Evolutionary conservation across 2,329 filamentous ascomycete genomes (phyloP).

Genomic region (Akanthomyces dipterigenus): DNA sequence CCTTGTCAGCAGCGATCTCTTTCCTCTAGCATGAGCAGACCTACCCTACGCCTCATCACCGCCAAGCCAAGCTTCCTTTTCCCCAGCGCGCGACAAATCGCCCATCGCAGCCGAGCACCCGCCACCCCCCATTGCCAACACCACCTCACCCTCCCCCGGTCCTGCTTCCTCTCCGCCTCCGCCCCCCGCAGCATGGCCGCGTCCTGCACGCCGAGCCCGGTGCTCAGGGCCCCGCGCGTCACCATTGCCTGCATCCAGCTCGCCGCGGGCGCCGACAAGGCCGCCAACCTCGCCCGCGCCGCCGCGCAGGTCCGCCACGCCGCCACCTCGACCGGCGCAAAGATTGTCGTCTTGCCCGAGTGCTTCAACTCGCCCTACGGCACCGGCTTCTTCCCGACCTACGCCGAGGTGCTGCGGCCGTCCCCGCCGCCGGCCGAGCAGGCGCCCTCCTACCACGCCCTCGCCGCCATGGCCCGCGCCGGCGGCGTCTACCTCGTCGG

Average conservation of each 20-base stretch:
- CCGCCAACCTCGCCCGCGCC: slow-evolving; percentile 74
- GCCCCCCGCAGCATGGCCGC: slow-evolving; percentile 5
- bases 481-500: slow-evolving; percentile 77
- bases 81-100: not conserved
- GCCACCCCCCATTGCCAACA: not conserved
- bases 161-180: not conserved
- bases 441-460: slow-evolving; percentile 78
- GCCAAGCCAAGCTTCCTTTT: not conserved
- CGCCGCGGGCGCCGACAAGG: slow-evolving; percentile 74
- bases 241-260: slow-evolving; percentile 80
- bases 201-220: slow-evolving; percentile 11
- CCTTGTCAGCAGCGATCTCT: no score
- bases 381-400: slow-evolving; percentile 79
- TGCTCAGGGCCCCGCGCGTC: slow-evolving; percentile 64
- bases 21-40: slow-evolving; percentile 1
- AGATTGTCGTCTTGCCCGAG: slow-evolving; percentile 87
- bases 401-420: slow-evolving; percentile 80
- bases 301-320: slow-evolving; percentile 77
- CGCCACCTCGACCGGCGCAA: slow-evolving; percentile 60
- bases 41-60: not conserved
- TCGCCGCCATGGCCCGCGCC: slow-evolving; percentile 72
- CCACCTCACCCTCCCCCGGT: not conserved
- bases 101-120: not conserved
- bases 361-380: slow-evolving; percentile 99
- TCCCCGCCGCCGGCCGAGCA: slow-evolving; percentile 63